Conservation (phyloP, 1,284 basidiomycete genomes). For the Trichosporon sp. region DNA sequence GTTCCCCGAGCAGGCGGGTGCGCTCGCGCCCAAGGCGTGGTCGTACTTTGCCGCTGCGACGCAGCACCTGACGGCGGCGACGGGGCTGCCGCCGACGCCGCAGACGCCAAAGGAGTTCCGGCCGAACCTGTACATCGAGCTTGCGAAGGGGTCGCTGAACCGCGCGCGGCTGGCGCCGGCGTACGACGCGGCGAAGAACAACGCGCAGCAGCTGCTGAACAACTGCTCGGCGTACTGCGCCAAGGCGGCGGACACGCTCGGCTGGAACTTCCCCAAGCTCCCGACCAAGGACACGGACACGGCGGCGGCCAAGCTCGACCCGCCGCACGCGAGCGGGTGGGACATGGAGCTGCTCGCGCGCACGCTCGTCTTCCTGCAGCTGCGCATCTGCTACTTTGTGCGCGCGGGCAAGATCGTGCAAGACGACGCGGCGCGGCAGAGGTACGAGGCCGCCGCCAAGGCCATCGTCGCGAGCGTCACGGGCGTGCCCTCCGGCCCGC, state of each 20-base stretch:
- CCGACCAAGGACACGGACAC: conserved; percentile 12
- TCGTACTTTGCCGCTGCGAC: conserved; percentile 33
- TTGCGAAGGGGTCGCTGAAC: conserved; percentile 31
- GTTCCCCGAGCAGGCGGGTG: conserved; percentile 19
- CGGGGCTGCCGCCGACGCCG: conserved; percentile 29
- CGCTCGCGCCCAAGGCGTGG: conserved; percentile 41
- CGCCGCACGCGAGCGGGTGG: conserved; percentile 39
- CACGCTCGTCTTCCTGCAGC: conserved; percentile 20
- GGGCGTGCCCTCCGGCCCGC: conserved; percentile 12
- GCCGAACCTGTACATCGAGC: conserved; percentile 29
- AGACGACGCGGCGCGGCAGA: conserved; percentile 9
- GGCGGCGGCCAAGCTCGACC: conserved; percentile 9
- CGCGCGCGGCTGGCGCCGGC: conserved; percentile 31
- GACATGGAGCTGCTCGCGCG: conserved; percentile 40
- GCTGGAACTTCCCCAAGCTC: conserved; percentile 30
- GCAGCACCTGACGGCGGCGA: conserved; percentile 28
- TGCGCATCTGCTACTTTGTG: conserved; percentile 31
- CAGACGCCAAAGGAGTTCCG: conserved; percentile 37
- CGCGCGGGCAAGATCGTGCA: conserved; percentile 4
- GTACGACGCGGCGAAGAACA: conserved; percentile 40
- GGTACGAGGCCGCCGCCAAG: conserved; percentile 20
- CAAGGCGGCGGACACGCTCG: conserved; percentile 32
- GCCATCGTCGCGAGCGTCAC: conserved; percentile 12
- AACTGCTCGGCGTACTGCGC: conserved; percentile 40
- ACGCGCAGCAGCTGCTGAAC: conserved; percentile 36